These are phyloP conservation scores for Rubroshorea leprosula DNA, from an alignment of 345 rosid genomes.

Conservation along the genomic window DNA sequence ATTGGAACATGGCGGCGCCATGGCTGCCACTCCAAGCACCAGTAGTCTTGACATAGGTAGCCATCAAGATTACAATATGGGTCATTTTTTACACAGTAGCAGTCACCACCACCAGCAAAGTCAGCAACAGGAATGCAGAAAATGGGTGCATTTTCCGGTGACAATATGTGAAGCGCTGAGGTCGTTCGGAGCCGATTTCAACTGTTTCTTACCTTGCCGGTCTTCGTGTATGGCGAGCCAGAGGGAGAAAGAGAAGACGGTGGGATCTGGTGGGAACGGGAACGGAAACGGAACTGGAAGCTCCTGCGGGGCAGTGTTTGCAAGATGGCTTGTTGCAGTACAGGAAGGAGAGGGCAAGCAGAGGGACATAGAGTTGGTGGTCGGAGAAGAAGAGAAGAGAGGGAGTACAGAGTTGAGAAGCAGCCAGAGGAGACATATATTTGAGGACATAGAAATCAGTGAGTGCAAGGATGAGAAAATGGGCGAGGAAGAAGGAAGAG, in stretches of 20 bases:
- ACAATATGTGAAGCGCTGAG: slow-evolving; percentile 80
- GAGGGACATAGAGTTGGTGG: slow-evolving; percentile 73
- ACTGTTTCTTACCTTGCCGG: slow-evolving; percentile 82
- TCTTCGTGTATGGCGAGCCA: slow-evolving; percentile 57
- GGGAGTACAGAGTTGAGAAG: slow-evolving; percentile 35
- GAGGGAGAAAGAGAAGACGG: slow-evolving; percentile 26
- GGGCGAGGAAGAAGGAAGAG: slow-evolving; percentile 45
- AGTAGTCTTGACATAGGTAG: slow-evolving; percentile 13
- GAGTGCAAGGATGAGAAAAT: slow-evolving; percentile 38
- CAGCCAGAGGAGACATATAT: slow-evolving; percentile 65
- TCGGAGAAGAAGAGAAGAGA: slow-evolving; percentile 39
- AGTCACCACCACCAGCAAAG: slow-evolving; percentile 21
- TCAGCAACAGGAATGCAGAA: slow-evolving; percentile 40
- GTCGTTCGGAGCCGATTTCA: slow-evolving; percentile 74
- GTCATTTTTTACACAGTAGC: slow-evolving; percentile 8
- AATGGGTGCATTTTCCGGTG: slow-evolving; percentile 82
- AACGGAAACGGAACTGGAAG: slow-evolving; percentile 16
- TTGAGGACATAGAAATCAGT: slow-evolving; percentile 60
- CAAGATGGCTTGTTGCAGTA: slow-evolving; percentile 89
- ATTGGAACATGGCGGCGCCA: too few relatives aligned
- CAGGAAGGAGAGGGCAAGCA: slow-evolving; percentile 50
- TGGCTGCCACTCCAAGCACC: neutral
- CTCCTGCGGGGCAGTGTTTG: slow-evolving; percentile 76
- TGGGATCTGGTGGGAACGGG: slow-evolving; percentile 5
- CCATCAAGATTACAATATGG: slow-evolving; percentile 16